A percentile compares a stretch with the other conserved stretches of the same genome.
These are phyloP conservation scores for Vigna mungo DNA, from an alignment of 306 rosid species.

Conservation along the genomic window DNA sequence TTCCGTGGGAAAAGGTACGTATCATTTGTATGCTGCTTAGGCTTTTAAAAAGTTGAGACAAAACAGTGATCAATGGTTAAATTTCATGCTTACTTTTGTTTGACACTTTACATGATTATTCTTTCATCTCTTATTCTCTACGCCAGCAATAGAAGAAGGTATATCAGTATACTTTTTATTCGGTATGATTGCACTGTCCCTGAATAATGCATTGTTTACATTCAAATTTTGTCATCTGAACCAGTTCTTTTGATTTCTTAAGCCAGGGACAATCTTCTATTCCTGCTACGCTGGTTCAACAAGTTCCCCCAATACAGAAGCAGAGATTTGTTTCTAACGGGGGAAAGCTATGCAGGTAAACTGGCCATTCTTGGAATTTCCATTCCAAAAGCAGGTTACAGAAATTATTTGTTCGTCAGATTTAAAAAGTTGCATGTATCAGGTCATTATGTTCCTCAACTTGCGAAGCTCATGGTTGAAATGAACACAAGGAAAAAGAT, in stretches of 20 bases:
- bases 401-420: conserved; percentile 17
- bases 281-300: conserved; percentile 69
- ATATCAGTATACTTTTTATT: conserved; percentile 10
- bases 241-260: conserved; percentile 50
- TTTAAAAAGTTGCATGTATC: conserved; percentile 8
- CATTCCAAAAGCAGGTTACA: conserved; percentile 21
- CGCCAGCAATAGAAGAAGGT: conserved; percentile 29
- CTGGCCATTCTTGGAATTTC: conserved; percentile 18
- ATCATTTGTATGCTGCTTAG: conserved; percentile 42
- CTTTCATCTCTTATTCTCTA: conserved; percentile 32
- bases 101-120: conserved; percentile 46
- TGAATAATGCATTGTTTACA: conserved; percentile 5
- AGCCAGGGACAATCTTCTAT: conserved; percentile 75
- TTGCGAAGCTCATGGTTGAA: conserved; percentile 73
- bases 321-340: conserved; percentile 66
- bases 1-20: conserved; percentile 46
- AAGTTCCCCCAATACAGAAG: conserved; percentile 70
- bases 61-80: conserved; percentile 48
- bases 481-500: conserved; percentile 54
- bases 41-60: conserved; percentile 49
- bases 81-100: conserved; percentile 39
- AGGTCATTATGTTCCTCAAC: conserved; percentile 90
- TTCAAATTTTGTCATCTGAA: conserved; percentile 44
- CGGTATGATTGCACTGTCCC: conserved; percentile 21
- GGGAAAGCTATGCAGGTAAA: conserved; percentile 83